Percentiles rank a stretch among this genome's conserved stretches.
Conservation (phyloP, 2,329 filamentous ascomycete genomes). For the Tolypocladium ovalisporum region DNA sequence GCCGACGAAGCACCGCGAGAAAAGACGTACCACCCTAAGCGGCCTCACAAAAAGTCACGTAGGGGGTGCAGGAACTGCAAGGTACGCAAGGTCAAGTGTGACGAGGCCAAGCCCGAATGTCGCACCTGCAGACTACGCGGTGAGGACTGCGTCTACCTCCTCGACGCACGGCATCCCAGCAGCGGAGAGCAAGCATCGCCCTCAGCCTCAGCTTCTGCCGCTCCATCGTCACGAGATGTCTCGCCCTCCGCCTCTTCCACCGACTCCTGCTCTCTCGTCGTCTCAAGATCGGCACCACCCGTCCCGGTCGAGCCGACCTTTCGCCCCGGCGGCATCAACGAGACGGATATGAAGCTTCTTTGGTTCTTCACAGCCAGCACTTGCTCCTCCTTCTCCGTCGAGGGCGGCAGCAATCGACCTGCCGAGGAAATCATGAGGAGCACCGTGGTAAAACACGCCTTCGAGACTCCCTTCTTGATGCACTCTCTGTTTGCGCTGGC, state of each 20-base stretch:
- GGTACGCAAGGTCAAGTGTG: conserved; percentile 43
- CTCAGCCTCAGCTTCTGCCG: conserved; percentile 1
- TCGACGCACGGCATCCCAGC: conserved; percentile 3
- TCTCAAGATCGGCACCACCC: background rate
- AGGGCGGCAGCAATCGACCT: conserved; percentile 19
- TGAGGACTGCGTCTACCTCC: conserved; percentile 34
- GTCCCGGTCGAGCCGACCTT: conserved; percentile 15
- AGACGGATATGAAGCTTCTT: conserved; percentile 40
- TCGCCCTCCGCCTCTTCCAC: background rate
- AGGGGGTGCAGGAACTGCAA: conserved; percentile 45
- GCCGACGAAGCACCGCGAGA: background rate
- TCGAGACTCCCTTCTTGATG: conserved; percentile 43
- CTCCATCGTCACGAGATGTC: conserved; percentile 1
- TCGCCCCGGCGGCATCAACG: conserved; percentile 21
- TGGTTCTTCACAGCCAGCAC: conserved; percentile 43
- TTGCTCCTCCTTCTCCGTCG: conserved; percentile 33
- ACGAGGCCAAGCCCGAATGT: conserved; percentile 38
- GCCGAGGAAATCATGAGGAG: conserved; percentile 34
- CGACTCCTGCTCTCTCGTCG: background rate
- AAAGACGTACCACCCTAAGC: conserved; percentile 29
- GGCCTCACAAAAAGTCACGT: conserved; percentile 44
- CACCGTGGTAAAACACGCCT: conserved; percentile 37
- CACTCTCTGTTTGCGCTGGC: conserved; percentile 41
- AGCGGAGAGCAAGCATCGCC: background rate
- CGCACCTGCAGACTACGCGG: conserved; percentile 36